Conservation (phyloP, 2,329 filamentous ascomycete species). For the Fusarium sulawesiense region DNA sequence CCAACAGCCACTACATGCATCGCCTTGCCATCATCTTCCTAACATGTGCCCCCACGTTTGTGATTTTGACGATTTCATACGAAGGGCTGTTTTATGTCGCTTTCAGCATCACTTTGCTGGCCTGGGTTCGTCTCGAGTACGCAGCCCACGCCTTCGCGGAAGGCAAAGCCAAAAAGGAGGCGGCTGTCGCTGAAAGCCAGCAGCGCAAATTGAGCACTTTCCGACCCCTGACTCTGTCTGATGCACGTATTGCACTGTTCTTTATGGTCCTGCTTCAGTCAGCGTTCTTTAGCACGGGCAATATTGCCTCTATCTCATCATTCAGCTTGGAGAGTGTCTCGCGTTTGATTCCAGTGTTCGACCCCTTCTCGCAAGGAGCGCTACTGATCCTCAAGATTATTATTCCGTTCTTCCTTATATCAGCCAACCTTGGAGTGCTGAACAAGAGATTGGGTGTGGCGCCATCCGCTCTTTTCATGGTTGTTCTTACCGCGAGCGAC, state of each 20-base stretch:
- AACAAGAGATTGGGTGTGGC: slow-evolving; percentile 86
- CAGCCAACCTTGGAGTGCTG: slow-evolving; percentile 91
- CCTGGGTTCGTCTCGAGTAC: slow-evolving; percentile 94
- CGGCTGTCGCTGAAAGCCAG: slow-evolving; percentile 16
- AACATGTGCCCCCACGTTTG: slow-evolving; percentile 91
- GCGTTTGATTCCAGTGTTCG: slow-evolving; percentile 90
- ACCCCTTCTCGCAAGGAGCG: slow-evolving; percentile 90
- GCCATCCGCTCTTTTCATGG: slow-evolving; percentile 91
- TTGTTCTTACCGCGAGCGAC: slow-evolving; percentile 91
- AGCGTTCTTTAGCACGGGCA: slow-evolving; percentile 96
- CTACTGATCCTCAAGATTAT: slow-evolving; percentile 90
- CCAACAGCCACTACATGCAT: slow-evolving; percentile 90
- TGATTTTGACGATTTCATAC: slow-evolving; percentile 96
- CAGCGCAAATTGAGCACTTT: slow-evolving; percentile 46
- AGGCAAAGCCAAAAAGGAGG: slow-evolving; percentile 41
- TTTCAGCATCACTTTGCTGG: slow-evolving; percentile 83
- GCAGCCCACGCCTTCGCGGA: slow-evolving; percentile 60
- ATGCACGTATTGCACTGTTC: slow-evolving; percentile 89
- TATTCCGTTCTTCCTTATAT: slow-evolving; percentile 92
- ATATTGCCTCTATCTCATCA: slow-evolving; percentile 91
- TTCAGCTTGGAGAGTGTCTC: slow-evolving; percentile 93
- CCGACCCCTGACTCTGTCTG: slow-evolving; percentile 81
- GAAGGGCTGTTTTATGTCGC: slow-evolving; percentile 96
- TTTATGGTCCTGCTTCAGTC: slow-evolving; percentile 96
- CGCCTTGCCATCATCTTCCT: slow-evolving; percentile 90